These are phyloP conservation scores for Sporothrix sp. DNA, from an alignment of 2,329 filamentous ascomycete species.

Conservation along the genomic window DNA sequence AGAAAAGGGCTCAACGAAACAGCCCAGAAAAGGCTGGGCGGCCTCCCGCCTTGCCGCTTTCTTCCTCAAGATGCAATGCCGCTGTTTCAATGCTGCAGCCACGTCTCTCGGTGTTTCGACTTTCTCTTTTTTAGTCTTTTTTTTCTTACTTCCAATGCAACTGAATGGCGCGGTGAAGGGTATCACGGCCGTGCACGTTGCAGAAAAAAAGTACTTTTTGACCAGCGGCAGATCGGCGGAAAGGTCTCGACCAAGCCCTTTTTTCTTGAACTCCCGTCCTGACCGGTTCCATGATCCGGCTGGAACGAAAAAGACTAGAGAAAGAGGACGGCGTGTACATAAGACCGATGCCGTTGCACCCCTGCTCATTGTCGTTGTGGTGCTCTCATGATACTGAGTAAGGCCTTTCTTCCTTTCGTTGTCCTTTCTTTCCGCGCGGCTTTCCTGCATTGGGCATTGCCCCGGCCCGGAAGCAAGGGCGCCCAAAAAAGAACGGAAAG, in stretches of 20 bases:
- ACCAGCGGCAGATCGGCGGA: no score
- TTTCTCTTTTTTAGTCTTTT: not conserved
- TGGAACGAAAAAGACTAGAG: not conserved
- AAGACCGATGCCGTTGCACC: conserved; percentile 2
- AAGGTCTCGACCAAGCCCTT: no score
- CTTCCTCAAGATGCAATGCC: not conserved
- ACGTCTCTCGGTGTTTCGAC: not conserved
- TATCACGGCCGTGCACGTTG: no score
- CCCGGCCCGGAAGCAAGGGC: not conserved
- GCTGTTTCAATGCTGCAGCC: not conserved
- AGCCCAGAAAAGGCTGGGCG: not conserved
- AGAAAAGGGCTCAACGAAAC: not conserved
- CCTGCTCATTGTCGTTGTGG: conserved; percentile 1
- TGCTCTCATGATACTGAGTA: no score
- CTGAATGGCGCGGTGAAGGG: no score
- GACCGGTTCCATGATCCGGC: not conserved
- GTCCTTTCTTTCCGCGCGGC: not conserved
- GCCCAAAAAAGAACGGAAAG: not conserved
- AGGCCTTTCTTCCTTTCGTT: no score
- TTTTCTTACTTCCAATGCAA: not conserved
- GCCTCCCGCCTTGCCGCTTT: conserved; percentile 1
- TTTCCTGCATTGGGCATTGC: not conserved
- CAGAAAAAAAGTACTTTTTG: no score
- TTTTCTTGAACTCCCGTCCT: not conserved
- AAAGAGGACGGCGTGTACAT: not conserved